Percentiles rank a stretch among this genome's conserved stretches.
These are phyloP conservation scores for Fusarium napiforme DNA, from an alignment of 2,329 filamentous ascomycete species.

Conservation along the genomic window DNA sequence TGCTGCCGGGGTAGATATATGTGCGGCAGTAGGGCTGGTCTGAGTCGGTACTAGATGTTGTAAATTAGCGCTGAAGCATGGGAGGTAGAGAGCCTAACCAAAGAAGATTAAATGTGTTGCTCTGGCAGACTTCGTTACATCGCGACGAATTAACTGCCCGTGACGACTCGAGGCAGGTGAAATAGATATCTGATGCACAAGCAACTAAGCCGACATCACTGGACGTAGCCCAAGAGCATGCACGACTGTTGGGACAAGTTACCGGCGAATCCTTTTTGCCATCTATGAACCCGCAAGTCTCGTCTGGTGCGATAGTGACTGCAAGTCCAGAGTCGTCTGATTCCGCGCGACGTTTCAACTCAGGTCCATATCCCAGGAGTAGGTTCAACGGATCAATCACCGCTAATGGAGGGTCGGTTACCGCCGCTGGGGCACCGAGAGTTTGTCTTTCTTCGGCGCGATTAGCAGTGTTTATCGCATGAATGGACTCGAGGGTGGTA, in stretches of 20 bases:
- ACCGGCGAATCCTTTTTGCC: neutral
- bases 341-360: neutral
- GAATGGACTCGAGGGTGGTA: too few relatives aligned
- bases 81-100: neutral
- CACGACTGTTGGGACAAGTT: neutral
- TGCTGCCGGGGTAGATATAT: neutral
- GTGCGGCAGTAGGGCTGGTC: neutral
- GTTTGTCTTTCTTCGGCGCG: neutral
- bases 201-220: neutral
- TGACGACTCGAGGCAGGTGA: neutral
- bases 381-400: neutral
- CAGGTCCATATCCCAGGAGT: neutral
- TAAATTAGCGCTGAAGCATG: accelerated
- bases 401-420: neutral
- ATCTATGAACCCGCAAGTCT: neutral
- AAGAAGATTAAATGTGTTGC: neutral
- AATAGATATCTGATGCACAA: accelerated
- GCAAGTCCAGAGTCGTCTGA: accelerated
- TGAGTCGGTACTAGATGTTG: neutral
- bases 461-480: neutral
- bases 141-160: accelerated
- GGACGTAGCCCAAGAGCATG: neutral
- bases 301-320: neutral
- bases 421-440: neutral
- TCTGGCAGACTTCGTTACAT: neutral